Conservation (phyloP, 805 yeast genomes). For the Brettanomyces bruxellensis region DNA sequence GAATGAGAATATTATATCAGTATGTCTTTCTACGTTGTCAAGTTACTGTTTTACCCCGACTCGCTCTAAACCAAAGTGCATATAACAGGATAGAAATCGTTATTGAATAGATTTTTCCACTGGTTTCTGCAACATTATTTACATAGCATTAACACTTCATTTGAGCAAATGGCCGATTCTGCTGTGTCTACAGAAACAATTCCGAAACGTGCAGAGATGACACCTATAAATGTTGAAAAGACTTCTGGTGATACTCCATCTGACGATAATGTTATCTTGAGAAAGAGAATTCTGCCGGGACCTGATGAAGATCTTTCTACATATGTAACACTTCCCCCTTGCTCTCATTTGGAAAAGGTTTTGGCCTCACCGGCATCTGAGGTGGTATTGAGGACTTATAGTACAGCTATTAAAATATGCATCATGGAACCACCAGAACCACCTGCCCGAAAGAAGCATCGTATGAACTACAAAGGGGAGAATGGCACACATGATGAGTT, state of each 20-base stretch:
- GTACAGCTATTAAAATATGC: constrained; percentile 41
- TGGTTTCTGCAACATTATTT: too few species aligned
- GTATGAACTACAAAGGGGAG: not conserved
- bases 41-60: too few species aligned
- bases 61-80: too few species aligned
- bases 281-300: not conserved
- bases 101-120: too few species aligned
- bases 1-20: too few species aligned
- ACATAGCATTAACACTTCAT: too few species aligned
- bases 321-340: constrained; percentile 32
- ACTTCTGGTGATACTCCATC: too few species aligned
- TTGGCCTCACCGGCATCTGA: constrained; percentile 40
- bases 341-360: constrained; percentile 41
- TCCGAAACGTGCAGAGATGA: too few species aligned
- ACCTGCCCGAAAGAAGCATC: constrained; percentile 3
- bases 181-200: too few species aligned
- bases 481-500: not conserved
- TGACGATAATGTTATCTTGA: not conserved
- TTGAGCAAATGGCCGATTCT: not conserved
- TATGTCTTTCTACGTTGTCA: too few species aligned
- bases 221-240: too few species aligned
- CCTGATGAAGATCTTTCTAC: constrained; percentile 12
- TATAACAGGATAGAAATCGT: too few species aligned
- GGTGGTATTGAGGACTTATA: constrained; percentile 39
- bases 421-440: constrained; percentile 17